These are phyloP conservation scores for Cryoendolithus antarcticus DNA, from an alignment of 2,329 filamentous ascomycete species.

Conservation along the genomic window DNA sequence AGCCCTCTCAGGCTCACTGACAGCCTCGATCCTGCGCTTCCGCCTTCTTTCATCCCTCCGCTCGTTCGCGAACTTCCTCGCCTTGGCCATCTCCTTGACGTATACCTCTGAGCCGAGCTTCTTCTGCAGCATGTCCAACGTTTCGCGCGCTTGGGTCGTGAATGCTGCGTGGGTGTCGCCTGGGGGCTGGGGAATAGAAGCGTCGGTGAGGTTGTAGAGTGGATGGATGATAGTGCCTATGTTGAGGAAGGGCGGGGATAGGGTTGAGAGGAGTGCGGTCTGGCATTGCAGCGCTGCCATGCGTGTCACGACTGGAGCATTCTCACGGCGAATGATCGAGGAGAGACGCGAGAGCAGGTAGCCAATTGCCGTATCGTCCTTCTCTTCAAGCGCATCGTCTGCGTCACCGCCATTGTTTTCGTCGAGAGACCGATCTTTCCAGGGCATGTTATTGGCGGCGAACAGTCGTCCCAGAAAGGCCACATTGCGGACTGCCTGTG, in stretches of 20 bases:
- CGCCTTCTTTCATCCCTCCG: conserved; percentile 61
- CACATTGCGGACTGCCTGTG: conserved; percentile 68
- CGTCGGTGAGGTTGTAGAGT: conserved; percentile 74
- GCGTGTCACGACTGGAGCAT: conserved; percentile 50
- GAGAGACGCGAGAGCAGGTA: conserved; percentile 72
- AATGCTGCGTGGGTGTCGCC: conserved; percentile 55
- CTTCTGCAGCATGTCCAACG: conserved; percentile 73
- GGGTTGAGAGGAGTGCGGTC: conserved; percentile 52
- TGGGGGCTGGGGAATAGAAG: conserved; percentile 47
- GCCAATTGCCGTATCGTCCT: conserved; percentile 41
- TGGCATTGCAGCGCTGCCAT: conserved; percentile 61
- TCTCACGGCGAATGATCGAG: conserved; percentile 63
- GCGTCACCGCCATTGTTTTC: conserved; percentile 34
- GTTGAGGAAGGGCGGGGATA: conserved; percentile 46
- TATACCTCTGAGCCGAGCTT: conserved; percentile 73
- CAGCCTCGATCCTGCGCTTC: conserved; percentile 83
- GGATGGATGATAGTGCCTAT: conserved; percentile 54
- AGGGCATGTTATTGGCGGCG: conserved; percentile 44
- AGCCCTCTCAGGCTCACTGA: conserved; percentile 67
- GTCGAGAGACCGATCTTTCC: conserved; percentile 30
- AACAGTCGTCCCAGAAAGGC: conserved; percentile 64
- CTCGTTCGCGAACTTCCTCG: conserved; percentile 57
- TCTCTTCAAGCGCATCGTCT: conserved; percentile 31
- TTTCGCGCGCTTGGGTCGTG: conserved; percentile 58
- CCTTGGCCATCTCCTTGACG: conserved; percentile 58